Evolutionary conservation across 371 early-diverging fungal genomes (phyloP).

Genomic region (Saksenaea oblongispora): DNA sequence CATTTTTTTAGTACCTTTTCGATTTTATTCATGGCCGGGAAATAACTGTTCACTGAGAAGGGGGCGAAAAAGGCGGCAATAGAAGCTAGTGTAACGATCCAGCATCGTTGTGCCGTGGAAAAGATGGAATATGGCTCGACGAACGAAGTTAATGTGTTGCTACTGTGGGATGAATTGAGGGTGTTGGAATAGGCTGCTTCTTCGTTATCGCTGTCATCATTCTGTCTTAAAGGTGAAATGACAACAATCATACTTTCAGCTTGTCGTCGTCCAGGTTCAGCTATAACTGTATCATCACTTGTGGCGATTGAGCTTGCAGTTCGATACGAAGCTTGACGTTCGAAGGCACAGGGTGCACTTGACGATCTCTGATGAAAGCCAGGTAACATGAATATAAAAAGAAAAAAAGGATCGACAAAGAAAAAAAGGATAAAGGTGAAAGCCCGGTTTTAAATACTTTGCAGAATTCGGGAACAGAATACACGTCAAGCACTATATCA

Average conservation of each 20-base stretch:
- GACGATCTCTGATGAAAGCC: background rate
- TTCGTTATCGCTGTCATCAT: background rate
- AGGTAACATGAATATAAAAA: background rate
- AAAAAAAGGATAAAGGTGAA: background rate
- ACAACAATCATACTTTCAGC: background rate
- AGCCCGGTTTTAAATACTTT: conserved; percentile 4
- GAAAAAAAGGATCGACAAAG: background rate
- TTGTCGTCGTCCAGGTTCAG: background rate
- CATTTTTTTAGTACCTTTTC: conserved; percentile 14
- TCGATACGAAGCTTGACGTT: background rate
- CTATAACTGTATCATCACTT: background rate
- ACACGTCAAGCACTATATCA: background rate
- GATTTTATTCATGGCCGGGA: conserved; percentile 27
- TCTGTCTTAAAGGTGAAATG: background rate
- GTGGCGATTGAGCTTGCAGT: background rate
- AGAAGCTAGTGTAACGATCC: conserved; percentile 21
- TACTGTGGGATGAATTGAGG: background rate
- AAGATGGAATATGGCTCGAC: conserved; percentile 18
- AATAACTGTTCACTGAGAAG: conserved; percentile 28
- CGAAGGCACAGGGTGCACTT: background rate
- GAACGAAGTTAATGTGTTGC: background rate
- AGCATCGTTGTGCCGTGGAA: conserved; percentile 14
- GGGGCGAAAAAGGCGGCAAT: conserved; percentile 29
- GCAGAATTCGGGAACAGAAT: conserved; percentile 6
- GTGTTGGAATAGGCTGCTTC: background rate